These are phyloP conservation scores for Dittrichia graveolens DNA, from an alignment of 129 eudicot genomes.

Conservation along the genomic window DNA sequence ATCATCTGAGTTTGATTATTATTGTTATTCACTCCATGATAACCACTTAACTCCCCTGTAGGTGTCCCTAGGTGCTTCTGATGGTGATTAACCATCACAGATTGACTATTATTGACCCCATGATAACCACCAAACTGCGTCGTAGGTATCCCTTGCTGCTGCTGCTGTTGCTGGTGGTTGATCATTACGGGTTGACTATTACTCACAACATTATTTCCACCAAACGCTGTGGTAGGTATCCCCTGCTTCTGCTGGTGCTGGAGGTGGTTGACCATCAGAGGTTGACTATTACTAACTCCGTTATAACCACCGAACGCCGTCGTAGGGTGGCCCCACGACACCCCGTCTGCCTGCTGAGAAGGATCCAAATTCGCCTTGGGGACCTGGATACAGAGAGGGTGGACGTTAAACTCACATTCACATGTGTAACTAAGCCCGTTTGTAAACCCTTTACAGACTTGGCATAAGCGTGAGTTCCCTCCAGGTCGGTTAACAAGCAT, in stretches of 20 bases:
- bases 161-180: slow-evolving; percentile 3
- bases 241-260: slow-evolving; percentile 1
- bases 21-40: not conserved
- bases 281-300: not conserved
- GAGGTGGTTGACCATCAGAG: not conserved
- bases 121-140: not conserved
- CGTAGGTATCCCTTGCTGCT: not conserved
- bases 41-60: too few species aligned
- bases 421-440: slow-evolving; percentile 34
- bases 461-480: slow-evolving; percentile 15
- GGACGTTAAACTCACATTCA: slow-evolving; percentile 33
- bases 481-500: slow-evolving; percentile 36
- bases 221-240: not conserved
- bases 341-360: slow-evolving; percentile 3
- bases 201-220: not conserved
- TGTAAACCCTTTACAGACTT: slow-evolving; percentile 35
- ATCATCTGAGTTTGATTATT: not conserved
- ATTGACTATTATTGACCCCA: slow-evolving; percentile 3
- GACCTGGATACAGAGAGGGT: slow-evolving; percentile 22
- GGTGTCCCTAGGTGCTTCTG: slow-evolving; percentile 7
- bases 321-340: slow-evolving; percentile 12
- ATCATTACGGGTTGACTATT: not conserved
- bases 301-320: not conserved
- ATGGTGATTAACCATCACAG: slow-evolving; percentile 4
- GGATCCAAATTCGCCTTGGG: slow-evolving; percentile 5